Evolutionary conservation across 108 stramenopile species (phyloP).

Genomic region (Cyclotella distinguenda): DNA sequence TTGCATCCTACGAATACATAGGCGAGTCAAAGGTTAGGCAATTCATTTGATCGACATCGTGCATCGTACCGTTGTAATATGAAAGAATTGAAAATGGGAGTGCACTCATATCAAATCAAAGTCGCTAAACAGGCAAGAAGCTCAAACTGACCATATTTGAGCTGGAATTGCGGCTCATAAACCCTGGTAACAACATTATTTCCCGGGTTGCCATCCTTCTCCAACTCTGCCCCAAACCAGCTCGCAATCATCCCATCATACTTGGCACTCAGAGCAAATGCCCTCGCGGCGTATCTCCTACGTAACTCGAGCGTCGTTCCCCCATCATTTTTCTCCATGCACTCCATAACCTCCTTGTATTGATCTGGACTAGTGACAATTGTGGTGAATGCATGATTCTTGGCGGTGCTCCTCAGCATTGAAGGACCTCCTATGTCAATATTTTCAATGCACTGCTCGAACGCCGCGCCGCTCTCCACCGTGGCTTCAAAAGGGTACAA

Average conservation of each 20-base stretch:
- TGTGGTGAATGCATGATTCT: slow-evolving; percentile 96
- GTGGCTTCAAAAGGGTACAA: slow-evolving; percentile 97
- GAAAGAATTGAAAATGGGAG: too few species aligned
- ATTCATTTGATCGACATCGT: not conserved
- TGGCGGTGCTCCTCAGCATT: slow-evolving; percentile 97
- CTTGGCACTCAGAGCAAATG: slow-evolving; percentile 88
- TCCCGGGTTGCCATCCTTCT: slow-evolving; percentile 22
- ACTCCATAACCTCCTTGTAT: slow-evolving; percentile 78
- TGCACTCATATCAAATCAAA: too few species aligned
- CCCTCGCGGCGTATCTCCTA: slow-evolving; percentile 83
- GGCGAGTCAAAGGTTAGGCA: not conserved
- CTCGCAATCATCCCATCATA: slow-evolving; percentile 94
- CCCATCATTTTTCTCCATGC: slow-evolving; percentile 78
- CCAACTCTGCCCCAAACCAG: slow-evolving; percentile 82
- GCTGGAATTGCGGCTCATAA: slow-evolving; percentile 84
- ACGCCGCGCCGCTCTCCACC: slow-evolving; percentile 84
- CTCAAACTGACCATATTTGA: slow-evolving; percentile 87
- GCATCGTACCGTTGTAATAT: too few species aligned
- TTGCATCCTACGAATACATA: slow-evolving; percentile 67
- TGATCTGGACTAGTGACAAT: slow-evolving; percentile 91
- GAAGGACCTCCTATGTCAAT: slow-evolving; percentile 99
- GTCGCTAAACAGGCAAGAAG: too few species aligned
- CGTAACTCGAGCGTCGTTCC: slow-evolving; percentile 85
- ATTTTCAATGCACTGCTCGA: slow-evolving; percentile 97
- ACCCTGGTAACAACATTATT: slow-evolving; percentile 71